phyloP scores from a whole-genome alignment of 2,329 filamentous ascomycete species.

The Sporothrix dimorphospora region DNA sequence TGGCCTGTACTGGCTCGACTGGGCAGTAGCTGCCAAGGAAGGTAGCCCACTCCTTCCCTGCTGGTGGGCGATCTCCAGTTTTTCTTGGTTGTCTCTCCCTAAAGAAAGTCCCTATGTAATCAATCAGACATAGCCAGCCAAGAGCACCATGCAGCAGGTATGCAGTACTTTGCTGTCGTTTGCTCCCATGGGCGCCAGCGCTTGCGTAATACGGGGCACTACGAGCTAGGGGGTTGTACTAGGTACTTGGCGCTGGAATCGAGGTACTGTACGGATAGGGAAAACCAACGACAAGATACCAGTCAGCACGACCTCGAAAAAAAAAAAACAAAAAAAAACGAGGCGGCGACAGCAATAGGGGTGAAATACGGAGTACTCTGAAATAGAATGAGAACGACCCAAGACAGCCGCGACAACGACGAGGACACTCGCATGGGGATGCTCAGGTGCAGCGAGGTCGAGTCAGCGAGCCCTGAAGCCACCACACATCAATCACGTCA shows the following conservation, averaged over 20 bases:
- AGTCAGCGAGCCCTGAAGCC: conserved; percentile 10
- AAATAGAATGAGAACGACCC: background rate
- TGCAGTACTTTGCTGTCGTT: background rate
- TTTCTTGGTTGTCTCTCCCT: background rate
- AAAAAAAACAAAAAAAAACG: too few species aligned
- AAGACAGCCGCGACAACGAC: too few species aligned
- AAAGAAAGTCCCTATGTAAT: background rate
- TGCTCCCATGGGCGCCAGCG: background rate
- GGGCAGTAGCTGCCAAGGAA: conserved; percentile 1
- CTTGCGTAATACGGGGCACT: background rate
- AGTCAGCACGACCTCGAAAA: conserved; percentile 12
- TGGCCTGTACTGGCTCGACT: background rate
- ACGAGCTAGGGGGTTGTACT: background rate
- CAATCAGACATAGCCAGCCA: conserved; percentile 2
- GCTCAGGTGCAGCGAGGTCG: background rate
- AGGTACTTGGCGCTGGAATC: background rate
- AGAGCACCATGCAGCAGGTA: background rate
- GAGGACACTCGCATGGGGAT: background rate
- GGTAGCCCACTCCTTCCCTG: background rate
- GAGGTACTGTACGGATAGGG: background rate
- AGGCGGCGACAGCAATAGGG: too few species aligned
- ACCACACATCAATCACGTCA: background rate
- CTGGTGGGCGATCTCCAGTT: conserved; percentile 10
- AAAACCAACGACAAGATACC: background rate
- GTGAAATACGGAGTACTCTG: background rate